These are phyloP conservation scores for Beta macrorhiza DNA, from an alignment of 179 eudicot genomes.

Conservation along the genomic window DNA sequence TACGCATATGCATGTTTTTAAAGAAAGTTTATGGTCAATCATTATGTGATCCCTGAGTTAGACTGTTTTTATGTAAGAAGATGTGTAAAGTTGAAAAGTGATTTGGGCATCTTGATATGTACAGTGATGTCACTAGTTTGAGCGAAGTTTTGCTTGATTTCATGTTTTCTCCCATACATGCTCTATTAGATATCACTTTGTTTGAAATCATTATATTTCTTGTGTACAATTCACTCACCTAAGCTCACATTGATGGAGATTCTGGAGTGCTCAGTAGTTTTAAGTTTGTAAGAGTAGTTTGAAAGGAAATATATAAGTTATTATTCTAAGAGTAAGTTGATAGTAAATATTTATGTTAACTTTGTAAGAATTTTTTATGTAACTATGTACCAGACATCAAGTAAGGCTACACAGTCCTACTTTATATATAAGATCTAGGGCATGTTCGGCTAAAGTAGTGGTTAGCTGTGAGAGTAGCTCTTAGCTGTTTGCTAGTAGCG, in stretches of 20 bases:
- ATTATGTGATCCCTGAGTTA: background rate
- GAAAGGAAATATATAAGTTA: too few relatives aligned
- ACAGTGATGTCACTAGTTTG: background rate
- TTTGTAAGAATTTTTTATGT: background rate
- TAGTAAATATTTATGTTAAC: background rate
- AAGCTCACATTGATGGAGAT: background rate
- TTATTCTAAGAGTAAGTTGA: background rate
- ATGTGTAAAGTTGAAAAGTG: background rate
- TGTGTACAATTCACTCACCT: background rate
- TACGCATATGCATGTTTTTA: background rate
- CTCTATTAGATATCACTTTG: too few relatives aligned
- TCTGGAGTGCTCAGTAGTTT: background rate
- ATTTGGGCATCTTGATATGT: background rate
- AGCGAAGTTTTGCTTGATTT: background rate
- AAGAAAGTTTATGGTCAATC: background rate
- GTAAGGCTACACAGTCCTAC: background rate
- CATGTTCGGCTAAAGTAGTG: too few relatives aligned
- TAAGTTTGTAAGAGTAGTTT: background rate
- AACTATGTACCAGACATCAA: background rate
- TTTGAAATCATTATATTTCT: background rate
- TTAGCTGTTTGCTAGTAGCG: too few relatives aligned
- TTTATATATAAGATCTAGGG: background rate
- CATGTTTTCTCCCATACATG: background rate
- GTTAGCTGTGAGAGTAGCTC: too few relatives aligned
- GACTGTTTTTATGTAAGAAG: background rate